Evolutionary conservation across 1,284 basidiomycete species (phyloP), one percentile per base, ranked within the genome.

Genomic region (Somion occarium): DNA sequence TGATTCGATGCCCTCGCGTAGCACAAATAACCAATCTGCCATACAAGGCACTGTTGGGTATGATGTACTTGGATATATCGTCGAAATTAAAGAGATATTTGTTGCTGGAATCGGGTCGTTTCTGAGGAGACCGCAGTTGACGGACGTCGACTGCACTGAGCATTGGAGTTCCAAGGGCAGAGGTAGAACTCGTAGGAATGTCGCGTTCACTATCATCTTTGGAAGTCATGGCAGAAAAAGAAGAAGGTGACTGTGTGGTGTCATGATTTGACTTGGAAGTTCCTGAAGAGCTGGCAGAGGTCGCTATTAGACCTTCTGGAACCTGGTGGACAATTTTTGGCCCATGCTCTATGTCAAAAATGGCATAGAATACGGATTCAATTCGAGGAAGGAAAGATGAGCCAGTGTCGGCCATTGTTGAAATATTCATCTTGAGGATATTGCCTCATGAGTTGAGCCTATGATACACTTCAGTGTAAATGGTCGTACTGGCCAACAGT

Each of bases 21-120:
- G 86, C 75, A 60, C 84, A 88, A 23, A 80, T 93, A 38, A 98
- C 89, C 13, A 99, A 80, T 55, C 93, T 79, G 7, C 93, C 93
- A 58, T 93, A 97, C 5, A 98, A 74, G 1, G 87, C 79, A 53
- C 85, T 85, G 38, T 85, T 88, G 1, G 96, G 96, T 48, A 99
- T 97, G 44, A 98, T 85, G 73, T 93, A 98, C 68, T 92, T 94
- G 15, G 91, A 91, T 49, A 99, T 86, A 55, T 93, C 85, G 44
- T 86, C 82, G 61, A 98, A 98, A 65, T 93, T 86, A 69, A 99
- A 91, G n/a, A 97, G 75, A 7, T 76, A 71, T 38, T 73, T 67
- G 53, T 68, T 74, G 20, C 74, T 66, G 4, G 80, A 78, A 13
- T 66, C 59, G 7, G 75, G 72, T 26, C 75, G 75, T 58, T 80